Evolutionary conservation across 108 stramenopile genomes (phyloP), one percentile per base, ranked within the genome.

Genomic region (Skeletonema costatum): DNA sequence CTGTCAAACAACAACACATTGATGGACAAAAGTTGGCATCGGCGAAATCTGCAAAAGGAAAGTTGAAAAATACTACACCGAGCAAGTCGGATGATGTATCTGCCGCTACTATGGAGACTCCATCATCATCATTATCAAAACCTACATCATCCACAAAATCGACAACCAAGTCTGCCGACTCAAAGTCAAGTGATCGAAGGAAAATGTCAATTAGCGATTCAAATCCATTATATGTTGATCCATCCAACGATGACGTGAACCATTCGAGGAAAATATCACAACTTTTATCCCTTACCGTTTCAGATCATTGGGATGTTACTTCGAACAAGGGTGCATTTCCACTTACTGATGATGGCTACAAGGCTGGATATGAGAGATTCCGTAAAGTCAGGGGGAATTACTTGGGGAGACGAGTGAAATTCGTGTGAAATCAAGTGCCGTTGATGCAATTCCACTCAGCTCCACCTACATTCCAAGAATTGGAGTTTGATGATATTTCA

Each of bases 271-370:
- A 33, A 36, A 33, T 81, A 35, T 64, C 80, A 16, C 61, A 64
- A 29, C 50, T 75, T 32, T 11, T 81, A 29, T 63, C 68, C 2
- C 17, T 74, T 7, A 46, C 58, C 32, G 50, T 74, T 46, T 50
- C 56, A 1, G 73, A 74, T 31, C 33, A 66, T 65, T 81, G 73
- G 80, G 73, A 70, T 32, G 48, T 62, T 50, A 39, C 50, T 25
- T 13, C 10, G 14, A 48, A 5, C 53, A 56, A 56, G 25, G 53
- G 53, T 8, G 53, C 53, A 56, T 56, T 56, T 25, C 53, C 60
- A 60, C n/a, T 41, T 21, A 48, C 25, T 21, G 17, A 68, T 42
- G 64, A 66, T 33, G 19, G 21, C 8, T 32, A 25, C 39, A 38
- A 11, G 4, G 17, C 41, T 32, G 50, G 70, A 7, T 38, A 61